Evolutionary conservation across 495 filamentous ascomycete genomes (phyloP), one percentile per base, ranked within the genome.

Genomic region (Penicillium ochrochloron): DNA sequence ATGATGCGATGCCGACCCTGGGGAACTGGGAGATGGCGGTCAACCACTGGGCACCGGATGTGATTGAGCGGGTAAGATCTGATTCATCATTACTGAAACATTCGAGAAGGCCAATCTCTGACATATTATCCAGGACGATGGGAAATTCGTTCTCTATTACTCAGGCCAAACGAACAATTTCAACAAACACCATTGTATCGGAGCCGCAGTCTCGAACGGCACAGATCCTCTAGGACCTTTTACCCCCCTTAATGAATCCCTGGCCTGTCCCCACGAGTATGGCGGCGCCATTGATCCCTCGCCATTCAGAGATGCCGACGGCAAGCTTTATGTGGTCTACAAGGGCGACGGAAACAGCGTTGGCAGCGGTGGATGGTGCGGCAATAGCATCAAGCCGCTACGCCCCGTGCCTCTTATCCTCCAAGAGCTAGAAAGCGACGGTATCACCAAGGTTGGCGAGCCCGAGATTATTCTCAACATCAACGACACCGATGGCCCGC

Each of bases 321-420:
- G 83, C 53, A 75, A 82, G 21, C 73, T 74, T 11, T 88, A 85
- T 51, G 74, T 88, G 14, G 67, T 83, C 15, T 89, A 88, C 74
- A 89, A 89, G 62, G 76, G 84, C 11, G 83, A 89, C 64, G 86
- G 84, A 34, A 88, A 87, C 66, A 79, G 78, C 66, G 67, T 87
- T 27, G 85, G 85, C 6, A 68, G 80, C 35, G 85, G 85, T 19
- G 86, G 85, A 9, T 68, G 72, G 48, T 89, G 86, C 67, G 74
- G 76, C 39, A 88, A 87, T 62, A 76, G 73, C 44, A 79, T 79
- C 10, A 65, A 64, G 7, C 82, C 84, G 1, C 64, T 77, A 9
- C 66, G 76, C 2, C 48, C 79, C 0, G 87, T 85, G 27, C 86
- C 85, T 0, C 82, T 89, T 51, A 78, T 88, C 72, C 75, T 89